Evolutionary conservation across 1,284 basidiomycete genomes (phyloP).

Genomic region (Trichosporon asahii): DNA sequence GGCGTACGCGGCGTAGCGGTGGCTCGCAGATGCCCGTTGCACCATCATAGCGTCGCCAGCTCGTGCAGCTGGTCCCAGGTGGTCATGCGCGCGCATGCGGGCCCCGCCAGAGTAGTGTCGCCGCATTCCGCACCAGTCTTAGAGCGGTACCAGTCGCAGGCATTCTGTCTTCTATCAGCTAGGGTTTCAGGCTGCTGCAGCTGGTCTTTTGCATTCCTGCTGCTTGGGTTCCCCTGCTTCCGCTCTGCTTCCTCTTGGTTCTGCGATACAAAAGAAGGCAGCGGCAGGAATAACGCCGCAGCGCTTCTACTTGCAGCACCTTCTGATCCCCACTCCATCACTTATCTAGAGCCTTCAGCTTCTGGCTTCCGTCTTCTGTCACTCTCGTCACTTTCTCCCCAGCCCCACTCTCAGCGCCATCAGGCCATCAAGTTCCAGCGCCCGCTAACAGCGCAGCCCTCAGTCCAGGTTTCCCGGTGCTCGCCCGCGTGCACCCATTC

Average conservation of each 20-base stretch:
- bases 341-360: background rate
- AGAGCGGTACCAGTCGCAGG: background rate
- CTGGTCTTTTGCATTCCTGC: background rate
- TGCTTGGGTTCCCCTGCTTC: background rate
- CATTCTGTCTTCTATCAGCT: background rate
- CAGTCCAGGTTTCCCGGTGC: slow-evolving; percentile 2
- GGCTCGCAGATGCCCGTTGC: too few species aligned
- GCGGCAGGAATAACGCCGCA: background rate
- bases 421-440: background rate
- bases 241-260: background rate
- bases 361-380: background rate
- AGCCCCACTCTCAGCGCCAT: background rate
- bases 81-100: background rate
- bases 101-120: background rate
- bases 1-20: too few species aligned
- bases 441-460: background rate
- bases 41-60: too few species aligned
- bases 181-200: background rate
- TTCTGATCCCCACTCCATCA: background rate
- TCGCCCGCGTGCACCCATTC: background rate
- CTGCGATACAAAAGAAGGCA: slow-evolving; percentile 4
- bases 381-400: background rate
- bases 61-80: background rate
- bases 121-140: slow-evolving; percentile 1
- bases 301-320: background rate